Base-by-base conservation (phyloP, 2,329 filamentous ascomycete genomes). In the Scorias spongiosa region DNA sequence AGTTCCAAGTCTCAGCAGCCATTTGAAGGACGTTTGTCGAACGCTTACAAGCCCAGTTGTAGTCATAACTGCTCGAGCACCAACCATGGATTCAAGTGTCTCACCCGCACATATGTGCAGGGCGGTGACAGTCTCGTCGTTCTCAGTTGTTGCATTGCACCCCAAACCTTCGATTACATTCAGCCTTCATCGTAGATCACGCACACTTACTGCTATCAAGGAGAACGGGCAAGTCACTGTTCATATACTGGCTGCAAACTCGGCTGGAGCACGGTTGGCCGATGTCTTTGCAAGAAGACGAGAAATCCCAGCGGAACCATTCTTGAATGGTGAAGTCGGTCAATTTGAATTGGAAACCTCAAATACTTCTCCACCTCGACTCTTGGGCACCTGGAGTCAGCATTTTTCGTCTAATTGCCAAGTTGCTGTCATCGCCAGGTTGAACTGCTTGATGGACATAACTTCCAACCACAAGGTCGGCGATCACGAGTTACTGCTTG, bases 81-180 rank as follows among this genome's bases (percentile, higher is more conserved):
- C 3, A 7, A 26, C 20, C 7, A 3, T 26, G 20, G 36, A 54
- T 36, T 4, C 12, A 15, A 12, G 5, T 36, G 4, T 36, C 5
- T 15, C 32, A 5, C 32, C 15, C 11, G 32, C 4, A 15, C 5
- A 12, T 12, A 12, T 54, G 10, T 66, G 64, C 48, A 63, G 66
- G 30, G 74, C 69, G 37, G 73, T 76, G 51, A 77, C 74, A 8
- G 70, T 80, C 29, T 80, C 76, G 2, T 79, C 75, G 1, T 71
- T 80, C 58, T 76, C 63, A 47, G 75, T 74, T 3, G 72, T 80
- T 11, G 70, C 73, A 0, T 60, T 80, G 2, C 54, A 64, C 28
- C 76, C 76, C 1, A 49, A 56, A 1, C 73, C 76, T 0, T 64
- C 74, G n/a, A 64, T 80, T 20, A 75, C 73, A 1, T 80, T 80